Evolutionary conservation across 352 stramenopile species (phyloP).

Genomic region (Pythium utonaiense): DNA sequence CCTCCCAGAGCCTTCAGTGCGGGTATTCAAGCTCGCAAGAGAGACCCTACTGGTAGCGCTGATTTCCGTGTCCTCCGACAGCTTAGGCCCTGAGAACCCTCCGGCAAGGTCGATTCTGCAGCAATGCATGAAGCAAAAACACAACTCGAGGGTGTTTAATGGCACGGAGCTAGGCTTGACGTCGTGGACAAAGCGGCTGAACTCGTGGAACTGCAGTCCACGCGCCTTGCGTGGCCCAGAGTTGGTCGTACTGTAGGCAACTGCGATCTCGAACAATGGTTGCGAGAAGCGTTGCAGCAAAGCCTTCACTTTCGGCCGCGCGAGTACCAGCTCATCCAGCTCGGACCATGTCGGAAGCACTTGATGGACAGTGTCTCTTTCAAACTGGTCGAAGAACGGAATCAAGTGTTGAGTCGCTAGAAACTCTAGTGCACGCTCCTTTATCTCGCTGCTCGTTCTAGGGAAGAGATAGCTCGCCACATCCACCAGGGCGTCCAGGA

Average conservation of each 20-base stretch:
- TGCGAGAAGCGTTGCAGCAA: conserved; percentile 45
- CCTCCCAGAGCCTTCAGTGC: background rate
- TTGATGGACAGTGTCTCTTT: conserved; percentile 3
- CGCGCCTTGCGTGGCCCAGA: conserved; percentile 23
- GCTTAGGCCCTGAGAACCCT: background rate
- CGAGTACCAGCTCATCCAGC: conserved; percentile 33
- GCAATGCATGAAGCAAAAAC: conserved; percentile 56
- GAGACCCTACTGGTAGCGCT: background rate
- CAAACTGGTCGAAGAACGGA: conserved; percentile 28
- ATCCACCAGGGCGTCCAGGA: conserved; percentile 57
- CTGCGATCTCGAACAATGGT: conserved; percentile 35
- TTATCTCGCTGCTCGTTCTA: conserved; percentile 20
- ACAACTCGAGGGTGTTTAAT: conserved; percentile 39
- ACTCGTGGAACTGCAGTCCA: conserved; percentile 50
- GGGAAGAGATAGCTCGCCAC: conserved; percentile 42
- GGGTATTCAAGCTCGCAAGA: conserved; percentile 5
- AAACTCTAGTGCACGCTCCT: conserved; percentile 37
- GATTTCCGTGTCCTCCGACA: background rate
- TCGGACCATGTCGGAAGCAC: conserved; percentile 33
- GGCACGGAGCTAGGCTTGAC: conserved; percentile 40
- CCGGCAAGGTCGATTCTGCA: conserved; percentile 29
- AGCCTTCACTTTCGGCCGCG: conserved; percentile 20
- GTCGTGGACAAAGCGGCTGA: conserved; percentile 45
- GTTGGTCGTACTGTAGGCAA: conserved; percentile 46
- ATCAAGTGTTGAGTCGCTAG: conserved; percentile 36